Evolutionary conservation across 768 basidiomycete genomes (phyloP).

Genomic region (Neoboletus magnificus): DNA sequence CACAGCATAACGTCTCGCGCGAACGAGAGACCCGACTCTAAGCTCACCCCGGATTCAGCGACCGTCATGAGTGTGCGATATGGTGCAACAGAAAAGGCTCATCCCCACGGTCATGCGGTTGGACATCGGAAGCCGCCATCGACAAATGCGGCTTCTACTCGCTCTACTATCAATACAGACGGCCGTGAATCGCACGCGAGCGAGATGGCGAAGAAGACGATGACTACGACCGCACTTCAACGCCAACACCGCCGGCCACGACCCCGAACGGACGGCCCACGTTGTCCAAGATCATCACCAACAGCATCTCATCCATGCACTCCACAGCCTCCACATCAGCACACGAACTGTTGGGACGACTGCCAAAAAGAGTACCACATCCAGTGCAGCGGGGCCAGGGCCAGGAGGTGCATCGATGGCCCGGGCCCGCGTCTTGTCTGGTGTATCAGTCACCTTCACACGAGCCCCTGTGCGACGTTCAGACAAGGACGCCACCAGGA

Average conservation of each 20-base stretch:
- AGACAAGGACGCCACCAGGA: conserved; percentile 20
- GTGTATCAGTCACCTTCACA: conserved; percentile 25
- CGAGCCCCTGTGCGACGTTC: conserved; percentile 24
- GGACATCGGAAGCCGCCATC: conserved; percentile 26
- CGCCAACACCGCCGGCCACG: conserved; percentile 9
- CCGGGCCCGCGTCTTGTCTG: conserved; percentile 26
- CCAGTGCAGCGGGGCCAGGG: conserved; percentile 3
- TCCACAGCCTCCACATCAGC: conserved; percentile 20
- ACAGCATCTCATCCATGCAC: conserved; percentile 22
- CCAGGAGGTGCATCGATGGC: conserved; percentile 5
- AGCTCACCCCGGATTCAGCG: conserved; percentile 53
- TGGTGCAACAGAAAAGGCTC: conserved; percentile 24
- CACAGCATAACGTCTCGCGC: conserved; percentile 25
- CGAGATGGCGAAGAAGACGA: conserved; percentile 9
- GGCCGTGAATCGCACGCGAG: background rate
- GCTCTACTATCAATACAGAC: background rate
- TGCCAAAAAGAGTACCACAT: conserved; percentile 12
- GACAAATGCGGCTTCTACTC: conserved; percentile 3
- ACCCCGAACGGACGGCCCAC: conserved; percentile 24
- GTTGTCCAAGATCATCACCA: conserved; percentile 27
- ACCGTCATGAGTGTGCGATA: conserved; percentile 26
- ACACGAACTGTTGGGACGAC: conserved; percentile 31
- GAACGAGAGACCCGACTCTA: conserved; percentile 63
- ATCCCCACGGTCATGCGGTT: conserved; percentile 8
- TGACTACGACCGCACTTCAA: conserved; percentile 16